Evolutionary conservation across 768 basidiomycete genomes (phyloP).

Genomic region (Lentinula raphanica): DNA sequence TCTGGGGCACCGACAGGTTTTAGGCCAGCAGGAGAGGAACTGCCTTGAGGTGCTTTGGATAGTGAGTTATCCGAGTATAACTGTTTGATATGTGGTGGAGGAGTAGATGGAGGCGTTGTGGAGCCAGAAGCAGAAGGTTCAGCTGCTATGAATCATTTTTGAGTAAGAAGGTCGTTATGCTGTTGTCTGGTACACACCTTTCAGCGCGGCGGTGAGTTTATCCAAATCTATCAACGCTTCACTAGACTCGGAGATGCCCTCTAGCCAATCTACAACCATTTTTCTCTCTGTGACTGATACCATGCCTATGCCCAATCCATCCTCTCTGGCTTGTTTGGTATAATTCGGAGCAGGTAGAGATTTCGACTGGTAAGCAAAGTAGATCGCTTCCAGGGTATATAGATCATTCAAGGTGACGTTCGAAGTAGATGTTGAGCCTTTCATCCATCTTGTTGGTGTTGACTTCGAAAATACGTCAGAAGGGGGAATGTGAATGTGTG

Average conservation of each 20-base stretch:
- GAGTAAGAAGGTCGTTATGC: neutral
- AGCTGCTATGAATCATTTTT: slow-evolving; percentile 18
- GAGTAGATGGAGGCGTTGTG: slow-evolving; percentile 54
- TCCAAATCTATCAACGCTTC: slow-evolving; percentile 39
- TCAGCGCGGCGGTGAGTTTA: slow-evolving; percentile 36
- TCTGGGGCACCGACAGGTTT: slow-evolving; percentile 23
- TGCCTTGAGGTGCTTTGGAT: slow-evolving; percentile 15
- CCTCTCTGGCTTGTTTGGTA: slow-evolving; percentile 77
- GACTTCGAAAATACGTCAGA: slow-evolving; percentile 60
- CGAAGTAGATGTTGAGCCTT: slow-evolving; percentile 27
- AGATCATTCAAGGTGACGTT: slow-evolving; percentile 43
- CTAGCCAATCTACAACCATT: slow-evolving; percentile 80
- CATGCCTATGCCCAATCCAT: slow-evolving; percentile 65
- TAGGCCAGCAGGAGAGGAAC: slow-evolving; percentile 23
- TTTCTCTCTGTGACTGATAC: slow-evolving; percentile 88
- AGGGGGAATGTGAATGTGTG: slow-evolving; percentile 57
- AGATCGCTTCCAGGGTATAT: slow-evolving; percentile 76
- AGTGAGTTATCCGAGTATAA: slow-evolving; percentile 12
- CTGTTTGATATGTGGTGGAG: slow-evolving; percentile 32
- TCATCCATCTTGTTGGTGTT: slow-evolving; percentile 72
- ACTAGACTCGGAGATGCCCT: slow-evolving; percentile 42
- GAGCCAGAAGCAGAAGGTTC: slow-evolving; percentile 27
- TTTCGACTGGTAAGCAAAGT: slow-evolving; percentile 75
- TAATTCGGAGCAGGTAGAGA: slow-evolving; percentile 81
- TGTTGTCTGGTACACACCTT: slow-evolving; percentile 12